Conservation (phyloP, 176 grass and related monocot genomes). For the bread wheat (Triticum aestivum) region IWGSC_CS_RefSeq_v2.1 NC_057814.1:143677465-143677964, state of each 20-base stretch:
- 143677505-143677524: background rate
- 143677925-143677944: background rate
- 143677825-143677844: background rate
- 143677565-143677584: background rate
- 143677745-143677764: background rate
- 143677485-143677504: background rate
- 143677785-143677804: background rate
- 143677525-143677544: background rate
- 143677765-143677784: background rate
- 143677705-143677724: background rate
- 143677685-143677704: background rate
- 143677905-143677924: slow-evolving; percentile 1
- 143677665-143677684: background rate
- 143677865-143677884: background rate
- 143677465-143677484: background rate
- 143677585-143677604: background rate
- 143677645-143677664: background rate
- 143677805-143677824: background rate
- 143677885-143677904: background rate
- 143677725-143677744: background rate
- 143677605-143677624: background rate
- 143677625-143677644: background rate
- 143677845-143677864: background rate
- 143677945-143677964: background rate
- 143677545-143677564: background rate